Conservation (phyloP, 2,329 filamentous ascomycete genomes). For the Talaromyces amestolkiae region DNA sequence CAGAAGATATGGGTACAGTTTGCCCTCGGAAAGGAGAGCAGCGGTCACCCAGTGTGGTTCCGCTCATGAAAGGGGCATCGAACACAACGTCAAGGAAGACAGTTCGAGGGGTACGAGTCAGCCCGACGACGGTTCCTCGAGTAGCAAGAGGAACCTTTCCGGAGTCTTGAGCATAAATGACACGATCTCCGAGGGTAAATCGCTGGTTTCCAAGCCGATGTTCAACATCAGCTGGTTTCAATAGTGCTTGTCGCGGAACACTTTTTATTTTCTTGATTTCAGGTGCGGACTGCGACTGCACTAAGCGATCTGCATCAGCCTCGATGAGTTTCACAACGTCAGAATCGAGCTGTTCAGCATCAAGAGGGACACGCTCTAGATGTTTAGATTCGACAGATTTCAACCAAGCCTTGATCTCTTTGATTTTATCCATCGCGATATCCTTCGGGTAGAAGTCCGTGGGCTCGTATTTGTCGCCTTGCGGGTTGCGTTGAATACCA, state of each 20-base stretch:
- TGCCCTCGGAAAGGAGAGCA: slow-evolving; percentile 92
- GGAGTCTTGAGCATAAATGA: slow-evolving; percentile 88
- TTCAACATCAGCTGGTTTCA: slow-evolving; percentile 95
- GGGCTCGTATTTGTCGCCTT: slow-evolving; percentile 78
- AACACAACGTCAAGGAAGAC: slow-evolving; percentile 88
- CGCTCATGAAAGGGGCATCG: slow-evolving; percentile 94
- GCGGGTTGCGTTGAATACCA: slow-evolving; percentile 78
- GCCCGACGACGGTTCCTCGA: slow-evolving; percentile 88
- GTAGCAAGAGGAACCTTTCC: slow-evolving; percentile 93
- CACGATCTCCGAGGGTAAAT: slow-evolving; percentile 81
- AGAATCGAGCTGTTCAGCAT: slow-evolving; percentile 94
- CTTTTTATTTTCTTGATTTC: slow-evolving; percentile 70
- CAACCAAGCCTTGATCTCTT: slow-evolving; percentile 90
- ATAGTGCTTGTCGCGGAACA: slow-evolving; percentile 79
- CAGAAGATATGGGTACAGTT: slow-evolving; percentile 81
- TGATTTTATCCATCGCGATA: slow-evolving; percentile 73
- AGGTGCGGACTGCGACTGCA: slow-evolving; percentile 52
- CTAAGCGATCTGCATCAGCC: slow-evolving; percentile 65
- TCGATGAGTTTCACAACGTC: slow-evolving; percentile 82
- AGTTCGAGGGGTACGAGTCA: slow-evolving; percentile 80
- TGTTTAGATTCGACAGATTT: slow-evolving; percentile 87
- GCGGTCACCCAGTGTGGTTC: slow-evolving; percentile 83
- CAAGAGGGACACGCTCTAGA: slow-evolving; percentile 92
- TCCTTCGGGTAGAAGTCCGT: slow-evolving; percentile 79
- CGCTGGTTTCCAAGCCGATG: slow-evolving; percentile 81